Base-by-base conservation (phyloP, 306 rosid genomes). In the Psophocarpus tetragonolobus region DNA sequence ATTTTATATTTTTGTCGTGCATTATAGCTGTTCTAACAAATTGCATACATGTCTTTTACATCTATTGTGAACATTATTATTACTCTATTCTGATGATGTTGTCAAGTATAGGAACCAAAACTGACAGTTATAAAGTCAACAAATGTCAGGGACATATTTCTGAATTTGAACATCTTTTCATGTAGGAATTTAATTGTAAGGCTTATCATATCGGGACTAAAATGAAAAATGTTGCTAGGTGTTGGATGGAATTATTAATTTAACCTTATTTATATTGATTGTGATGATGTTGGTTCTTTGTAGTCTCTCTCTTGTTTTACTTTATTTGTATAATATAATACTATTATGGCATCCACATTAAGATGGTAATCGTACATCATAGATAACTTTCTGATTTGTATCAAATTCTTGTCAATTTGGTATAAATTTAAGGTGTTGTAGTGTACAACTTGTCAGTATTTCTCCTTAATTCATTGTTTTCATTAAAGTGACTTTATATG, bases 1-100 rank as follows among this genome's bases (percentile, higher is more conserved):
- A 44, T 79, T 63, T 32, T 66, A 48, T 66, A 3, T 6, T 66
- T 71, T 71, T 76, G 58, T 65, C 44, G 44, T 58, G 62, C 64
- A 15, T 39, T 61, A 17, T 39, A 8, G 35, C 45, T 64, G 54
- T 36, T 77, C 39, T 58, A 39, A 39, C 73, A 42, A 66, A 24
- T 12, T 76, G 45, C 27, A 9, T 30, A 21, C 70, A 27, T 71
- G 39, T 18, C 29, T 53, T 53, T 30, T 70, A 50, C 21, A 10
- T 82, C 27, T 65, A 72, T 65, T 12, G 3, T 33, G 47, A 42
- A 23, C 47, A 69, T 67, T 67, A 23, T 32, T 69, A 4, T 50
- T 68, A 77, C 57, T 79, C 74, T 51, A 50, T 47, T 33, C 24
- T 30, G 5, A 33, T 60, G 70, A 51, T 41, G 32, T 0, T 17